phyloP scores from a whole-genome alignment of 768 basidiomycete species.

The Tulasnella sp. region DNA sequence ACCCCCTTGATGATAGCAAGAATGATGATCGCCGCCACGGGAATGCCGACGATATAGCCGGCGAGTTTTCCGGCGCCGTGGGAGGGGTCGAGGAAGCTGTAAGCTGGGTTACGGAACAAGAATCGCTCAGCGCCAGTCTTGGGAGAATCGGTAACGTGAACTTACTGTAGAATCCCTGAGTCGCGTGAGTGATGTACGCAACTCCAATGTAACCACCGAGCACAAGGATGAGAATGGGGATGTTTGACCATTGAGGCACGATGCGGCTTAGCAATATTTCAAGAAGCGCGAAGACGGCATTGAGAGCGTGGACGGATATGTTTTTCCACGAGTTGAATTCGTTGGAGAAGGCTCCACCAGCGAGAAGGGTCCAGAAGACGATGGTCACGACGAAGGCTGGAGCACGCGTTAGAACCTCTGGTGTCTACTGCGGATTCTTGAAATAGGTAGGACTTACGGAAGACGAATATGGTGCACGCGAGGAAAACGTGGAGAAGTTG shows the following conservation, averaged over 20 bases:
- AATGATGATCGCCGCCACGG: slow-evolving; percentile 16
- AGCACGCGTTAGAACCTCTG: background rate
- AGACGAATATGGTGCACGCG: slow-evolving; percentile 50
- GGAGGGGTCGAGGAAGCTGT: slow-evolving; percentile 59
- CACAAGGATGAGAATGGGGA: slow-evolving; percentile 48
- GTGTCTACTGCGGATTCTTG: background rate
- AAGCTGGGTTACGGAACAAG: slow-evolving; percentile 45
- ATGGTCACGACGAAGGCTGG: slow-evolving; percentile 61
- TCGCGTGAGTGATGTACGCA: slow-evolving; percentile 61
- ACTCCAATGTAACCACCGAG: slow-evolving; percentile 59
- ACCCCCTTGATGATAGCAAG: slow-evolving; percentile 44
- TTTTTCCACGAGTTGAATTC: slow-evolving; percentile 51
- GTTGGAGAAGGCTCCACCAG: slow-evolving; percentile 46
- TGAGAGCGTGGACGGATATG: slow-evolving; percentile 59
- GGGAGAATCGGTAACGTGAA: slow-evolving; percentile 28
- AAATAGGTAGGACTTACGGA: slow-evolving; percentile 47
- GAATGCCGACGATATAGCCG: slow-evolving; percentile 41
- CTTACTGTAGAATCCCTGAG: slow-evolving; percentile 64
- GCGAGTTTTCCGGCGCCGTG: slow-evolving; percentile 48
- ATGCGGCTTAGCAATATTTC: slow-evolving; percentile 57
- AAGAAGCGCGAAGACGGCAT: slow-evolving; percentile 53
- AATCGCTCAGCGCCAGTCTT: background rate
- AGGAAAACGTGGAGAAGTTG: slow-evolving; percentile 58
- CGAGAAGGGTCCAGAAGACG: slow-evolving; percentile 59
- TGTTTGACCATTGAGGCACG: slow-evolving; percentile 53